A percentile compares a stretch with the other conserved stretches of the same genome.
These are phyloP conservation scores for Corymbia maculata DNA, from an alignment of 345 rosid genomes.

Conservation along the genomic window DNA sequence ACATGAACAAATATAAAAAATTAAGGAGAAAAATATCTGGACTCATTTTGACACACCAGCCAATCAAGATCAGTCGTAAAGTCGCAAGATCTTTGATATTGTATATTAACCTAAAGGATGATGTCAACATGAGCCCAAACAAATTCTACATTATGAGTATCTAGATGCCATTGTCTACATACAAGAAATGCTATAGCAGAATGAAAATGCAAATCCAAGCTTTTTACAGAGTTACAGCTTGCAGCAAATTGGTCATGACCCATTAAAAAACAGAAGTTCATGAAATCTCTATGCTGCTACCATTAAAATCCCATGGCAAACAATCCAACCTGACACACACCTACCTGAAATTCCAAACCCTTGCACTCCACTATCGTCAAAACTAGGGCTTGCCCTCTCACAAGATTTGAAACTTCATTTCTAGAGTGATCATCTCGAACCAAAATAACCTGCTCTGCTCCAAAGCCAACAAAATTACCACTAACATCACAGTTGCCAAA, in stretches of 20 bases:
- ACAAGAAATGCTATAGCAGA: background rate
- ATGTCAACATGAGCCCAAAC: background rate
- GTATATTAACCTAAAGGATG: background rate
- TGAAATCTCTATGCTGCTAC: background rate
- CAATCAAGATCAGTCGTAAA: background rate
- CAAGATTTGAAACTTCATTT: background rate
- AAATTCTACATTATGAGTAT: background rate
- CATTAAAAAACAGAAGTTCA: too few species aligned
- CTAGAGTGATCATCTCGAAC: constrained; percentile 1
- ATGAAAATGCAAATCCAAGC: background rate
- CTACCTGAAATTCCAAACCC: constrained; percentile 9
- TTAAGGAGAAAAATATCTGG: too few species aligned
- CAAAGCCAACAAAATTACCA: background rate
- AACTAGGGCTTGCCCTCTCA: background rate
- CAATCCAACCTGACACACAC: background rate
- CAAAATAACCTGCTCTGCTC: constrained; percentile 5
- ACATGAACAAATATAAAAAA: background rate
- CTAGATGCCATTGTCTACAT: background rate
- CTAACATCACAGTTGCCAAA: background rate
- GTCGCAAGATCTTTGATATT: background rate
- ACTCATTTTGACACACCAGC: background rate
- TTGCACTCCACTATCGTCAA: constrained; percentile 1
- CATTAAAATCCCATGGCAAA: background rate
- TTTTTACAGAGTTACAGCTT: background rate
- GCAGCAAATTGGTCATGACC: background rate